These are phyloP conservation scores for Oldenlandia corymbosa DNA, from an alignment of 257 asterid genomes.

Conservation along the genomic window DNA sequence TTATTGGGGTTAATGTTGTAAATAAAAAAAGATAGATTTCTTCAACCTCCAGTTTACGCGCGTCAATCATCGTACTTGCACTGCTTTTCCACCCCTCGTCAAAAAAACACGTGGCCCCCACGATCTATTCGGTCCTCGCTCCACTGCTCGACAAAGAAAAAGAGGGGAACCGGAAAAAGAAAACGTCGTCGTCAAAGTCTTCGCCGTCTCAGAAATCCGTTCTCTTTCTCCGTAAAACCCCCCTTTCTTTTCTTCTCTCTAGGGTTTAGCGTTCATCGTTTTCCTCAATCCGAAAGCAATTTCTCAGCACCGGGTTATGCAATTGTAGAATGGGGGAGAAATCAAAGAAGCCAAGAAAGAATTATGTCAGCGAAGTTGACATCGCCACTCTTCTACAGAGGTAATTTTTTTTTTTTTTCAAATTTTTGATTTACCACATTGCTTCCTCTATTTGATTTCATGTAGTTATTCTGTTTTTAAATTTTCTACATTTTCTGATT, in stretches of 20 bases:
- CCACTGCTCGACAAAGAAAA: not conserved
- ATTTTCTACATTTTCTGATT: not conserved
- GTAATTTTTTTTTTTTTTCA: constrained; percentile 20
- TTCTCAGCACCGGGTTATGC: not conserved
- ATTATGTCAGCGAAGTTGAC: constrained; percentile 53
- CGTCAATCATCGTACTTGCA: not conserved
- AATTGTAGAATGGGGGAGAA: constrained; percentile 40
- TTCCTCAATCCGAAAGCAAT: not conserved
- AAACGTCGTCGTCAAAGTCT: not conserved
- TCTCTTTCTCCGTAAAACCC: not conserved
- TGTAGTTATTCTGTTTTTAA: not conserved
- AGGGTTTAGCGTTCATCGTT: constrained; percentile 12
- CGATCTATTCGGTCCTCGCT: constrained; percentile 7
- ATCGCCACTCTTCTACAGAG: constrained; percentile 45
- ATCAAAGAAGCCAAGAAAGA: constrained; percentile 49
- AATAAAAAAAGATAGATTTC: too few relatives aligned
- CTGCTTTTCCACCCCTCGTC: not conserved
- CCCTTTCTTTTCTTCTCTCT: constrained; percentile 4
- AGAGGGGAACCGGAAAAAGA: too few relatives aligned
- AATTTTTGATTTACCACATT: not conserved
- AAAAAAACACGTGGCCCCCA: constrained; percentile 11
- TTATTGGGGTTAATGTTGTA: too few relatives aligned
- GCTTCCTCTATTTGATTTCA: too few relatives aligned
- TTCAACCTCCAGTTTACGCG: not conserved
- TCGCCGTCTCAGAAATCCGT: not conserved